Evolutionary conservation across 2,329 filamentous ascomycete genomes (phyloP).

Genomic region (Sphaceloma murrayae): DNA sequence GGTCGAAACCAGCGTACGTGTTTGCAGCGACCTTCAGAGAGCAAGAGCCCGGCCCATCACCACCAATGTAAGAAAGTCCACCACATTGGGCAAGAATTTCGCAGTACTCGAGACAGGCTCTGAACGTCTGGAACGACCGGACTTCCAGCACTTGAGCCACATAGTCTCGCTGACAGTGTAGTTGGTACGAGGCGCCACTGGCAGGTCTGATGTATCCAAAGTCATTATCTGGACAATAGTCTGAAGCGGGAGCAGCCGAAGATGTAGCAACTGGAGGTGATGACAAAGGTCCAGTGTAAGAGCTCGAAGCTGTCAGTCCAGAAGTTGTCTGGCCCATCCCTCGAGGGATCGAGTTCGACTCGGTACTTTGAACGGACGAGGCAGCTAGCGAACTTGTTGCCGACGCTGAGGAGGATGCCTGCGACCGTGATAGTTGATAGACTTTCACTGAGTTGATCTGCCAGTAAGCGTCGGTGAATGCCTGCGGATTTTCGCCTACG

Average conservation of each 20-base stretch:
- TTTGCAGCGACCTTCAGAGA: constrained; percentile 14
- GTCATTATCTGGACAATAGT: background rate
- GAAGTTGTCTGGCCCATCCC: constrained; percentile 25
- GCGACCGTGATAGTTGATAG: constrained; percentile 28
- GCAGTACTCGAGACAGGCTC: constrained; percentile 20
- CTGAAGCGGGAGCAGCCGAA: constrained; percentile 9
- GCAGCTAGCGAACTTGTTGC: constrained; percentile 12
- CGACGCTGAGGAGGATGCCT: constrained; percentile 10
- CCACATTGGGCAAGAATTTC: constrained; percentile 18
- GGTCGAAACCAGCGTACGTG: constrained; percentile 10
- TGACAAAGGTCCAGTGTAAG: constrained; percentile 26
- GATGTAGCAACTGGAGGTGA: constrained; percentile 19
- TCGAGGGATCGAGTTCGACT: constrained; percentile 20
- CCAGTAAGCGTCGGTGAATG: constrained; percentile 33
- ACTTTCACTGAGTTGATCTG: constrained; percentile 34
- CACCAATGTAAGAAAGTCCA: constrained; percentile 20
- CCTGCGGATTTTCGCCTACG: constrained; percentile 27
- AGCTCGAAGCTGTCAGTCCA: constrained; percentile 17
- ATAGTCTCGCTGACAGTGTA: constrained; percentile 1
- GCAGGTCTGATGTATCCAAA: background rate
- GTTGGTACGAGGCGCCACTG: background rate
- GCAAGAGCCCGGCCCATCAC: constrained; percentile 22
- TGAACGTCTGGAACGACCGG: constrained; percentile 18
- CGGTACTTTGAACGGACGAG: constrained; percentile 14
- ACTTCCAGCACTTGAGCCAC: background rate